Base-by-base conservation (phyloP, 331 rosid genomes). In the Saraca asoca region DNA sequence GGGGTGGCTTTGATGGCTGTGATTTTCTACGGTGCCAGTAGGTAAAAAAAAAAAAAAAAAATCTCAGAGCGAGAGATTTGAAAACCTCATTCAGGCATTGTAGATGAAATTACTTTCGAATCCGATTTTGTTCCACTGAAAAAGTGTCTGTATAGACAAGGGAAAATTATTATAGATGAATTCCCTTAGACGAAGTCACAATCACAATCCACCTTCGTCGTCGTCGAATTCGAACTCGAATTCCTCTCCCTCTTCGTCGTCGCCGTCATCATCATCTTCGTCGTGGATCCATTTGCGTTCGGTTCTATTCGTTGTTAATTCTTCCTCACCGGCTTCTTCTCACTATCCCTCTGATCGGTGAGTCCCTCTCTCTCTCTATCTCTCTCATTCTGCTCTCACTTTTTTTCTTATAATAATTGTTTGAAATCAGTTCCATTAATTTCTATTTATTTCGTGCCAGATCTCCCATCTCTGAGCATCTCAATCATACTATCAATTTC, bases 221-320 rank as follows among this genome's bases (percentile, higher is more conserved):
- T 77, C 88, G 68, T 87, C 95, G 20, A 79, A 84, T 24, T 24
- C 31, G 31, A 24, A 24, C 3, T 3, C 31, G 31, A 24, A 24
- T 81, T 82, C 90, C 5, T 84, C 98, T 29, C 84, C 95, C 38
- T 79, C 93, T 15, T 82, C 97, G 18, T 83, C 96, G 52, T 88
- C 96, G 14, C 81, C 83, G 51, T 63, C 96, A 24, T 24, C 31
- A 5, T 75, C 92, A 37, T 88, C 96, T 24, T 91, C 92, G 42
- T 94, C 98, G 74, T 94, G 99, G 99, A 85, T 94, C 88, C 93
- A 85, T 68, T 82, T 94, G 87, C 95, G 99, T 83, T 94, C 99
- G 89, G 99, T 90, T 85, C 85, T 94, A 64, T 88, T 94, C 70
- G 90, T 94, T 63, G 97, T 94, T 49, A 75, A 87, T 71, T 90